Base-by-base conservation (phyloP, 2,329 filamentous ascomycete species). In the Stagonosporopsis cucurbitacearum region DNA sequence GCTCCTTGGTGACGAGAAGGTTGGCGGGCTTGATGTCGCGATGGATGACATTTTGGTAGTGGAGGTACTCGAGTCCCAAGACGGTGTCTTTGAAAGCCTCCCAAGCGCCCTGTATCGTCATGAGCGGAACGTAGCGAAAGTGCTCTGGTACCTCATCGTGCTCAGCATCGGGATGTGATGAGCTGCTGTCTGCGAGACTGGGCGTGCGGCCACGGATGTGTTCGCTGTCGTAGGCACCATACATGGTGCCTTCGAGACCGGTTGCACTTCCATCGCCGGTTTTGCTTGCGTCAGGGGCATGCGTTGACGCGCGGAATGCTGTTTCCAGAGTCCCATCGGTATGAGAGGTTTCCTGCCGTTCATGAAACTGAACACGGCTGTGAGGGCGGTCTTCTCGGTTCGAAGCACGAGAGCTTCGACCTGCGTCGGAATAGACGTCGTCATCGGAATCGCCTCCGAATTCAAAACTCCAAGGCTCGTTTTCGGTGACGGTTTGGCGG, bases 51-150 rank as follows among this genome's bases (percentile, higher is more conserved):
- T 79, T 78, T 60, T 82, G 80, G 57, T 79, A 81, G 64, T 82
- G 80, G 8, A 99, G 82, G 73, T 98, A 99, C 73, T 99, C 93
- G 19, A 99, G 79, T 4, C 95, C 95, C 33, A 98, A 82, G 2
- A 99, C 88, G 0, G 94, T 96, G 74, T 99, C 95, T 62, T 94
- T 85, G 76, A 99, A 98, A 0, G 91, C 90, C 33, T 86, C 87
- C 26, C 93, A 88, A 13, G 93, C 90, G 72, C 94, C 87, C 23
- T 89, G 85, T 32, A 96, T 83, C 0, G 94, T 96, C 78, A 99
- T 90, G 77, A 93, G 92, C 15, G 95, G 95, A 15, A 98, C 94
- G 69, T 95, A 96, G 32, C 90, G 91, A 74, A 92, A 92, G 72
- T 98, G 93, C 65, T 96, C 92, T 32, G 91, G 89, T 57, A 91